Conservation (phyloP, 805 yeast genomes). For the Saccharomycopsis sp. region DNA sequence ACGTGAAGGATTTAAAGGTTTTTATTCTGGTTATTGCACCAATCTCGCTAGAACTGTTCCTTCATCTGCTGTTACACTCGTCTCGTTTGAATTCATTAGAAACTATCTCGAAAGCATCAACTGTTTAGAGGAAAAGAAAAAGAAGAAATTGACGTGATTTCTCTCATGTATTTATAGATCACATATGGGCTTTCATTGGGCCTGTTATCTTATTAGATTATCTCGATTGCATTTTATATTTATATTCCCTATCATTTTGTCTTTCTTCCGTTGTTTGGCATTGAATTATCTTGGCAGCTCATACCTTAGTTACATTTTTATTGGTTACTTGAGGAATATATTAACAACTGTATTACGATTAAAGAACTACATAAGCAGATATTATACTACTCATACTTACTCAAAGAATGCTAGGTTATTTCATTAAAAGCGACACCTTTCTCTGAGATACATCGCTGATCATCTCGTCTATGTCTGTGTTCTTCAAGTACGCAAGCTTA, state of each 20-base stretch:
- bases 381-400: no score
- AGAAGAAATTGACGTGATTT: not conserved
- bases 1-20: constrained; percentile 74
- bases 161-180: not conserved
- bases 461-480: not conserved
- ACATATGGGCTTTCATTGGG: not conserved
- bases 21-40: constrained; percentile 83
- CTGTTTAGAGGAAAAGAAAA: not conserved
- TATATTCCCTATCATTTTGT: not conserved
- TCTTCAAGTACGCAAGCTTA: not conserved
- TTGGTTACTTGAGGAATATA: no score
- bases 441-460: not conserved
- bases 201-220: not conserved
- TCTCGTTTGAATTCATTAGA: constrained; percentile 80
- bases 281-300: not conserved
- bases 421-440: not conserved
- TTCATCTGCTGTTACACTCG: constrained; percentile 89
- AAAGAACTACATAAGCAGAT: no score
- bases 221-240: not conserved
- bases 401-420: no score
- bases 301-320: not conserved
- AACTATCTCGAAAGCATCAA: constrained; percentile 35
- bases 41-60: constrained; percentile 90
- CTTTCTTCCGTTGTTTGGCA: not conserved
- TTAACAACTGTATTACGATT: no score